These are phyloP conservation scores for Myriosclerotinia curreyana DNA, from an alignment of 2,329 filamentous ascomycete species.

Conservation along the genomic window DNA sequence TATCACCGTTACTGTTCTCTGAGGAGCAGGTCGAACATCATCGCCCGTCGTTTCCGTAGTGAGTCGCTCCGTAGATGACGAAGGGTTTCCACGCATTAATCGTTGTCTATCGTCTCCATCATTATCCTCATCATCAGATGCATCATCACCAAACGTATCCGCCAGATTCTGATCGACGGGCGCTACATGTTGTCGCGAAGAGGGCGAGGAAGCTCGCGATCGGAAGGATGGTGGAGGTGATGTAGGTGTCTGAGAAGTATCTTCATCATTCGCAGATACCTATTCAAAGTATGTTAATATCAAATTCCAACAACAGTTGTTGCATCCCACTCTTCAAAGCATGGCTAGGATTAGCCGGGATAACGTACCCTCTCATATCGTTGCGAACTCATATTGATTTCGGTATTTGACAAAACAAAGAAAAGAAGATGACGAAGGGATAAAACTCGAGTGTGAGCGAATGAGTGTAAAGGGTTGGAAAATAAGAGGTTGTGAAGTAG, in stretches of 20 bases:
- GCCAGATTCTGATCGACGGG: conserved; percentile 75
- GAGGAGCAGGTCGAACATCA: conserved; percentile 29
- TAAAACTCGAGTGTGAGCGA: conserved; percentile 27
- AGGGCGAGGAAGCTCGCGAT: conserved; percentile 72
- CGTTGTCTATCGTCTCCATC: conserved; percentile 80
- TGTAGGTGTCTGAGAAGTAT: conserved; percentile 41
- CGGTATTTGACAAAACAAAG: conserved; percentile 28
- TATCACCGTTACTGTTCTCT: conserved; percentile 34
- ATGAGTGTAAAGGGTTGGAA: conserved; percentile 24
- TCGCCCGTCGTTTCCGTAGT: conserved; percentile 33
- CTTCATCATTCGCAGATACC: conserved; percentile 59
- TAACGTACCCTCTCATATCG: conserved; percentile 56
- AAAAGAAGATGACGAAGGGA: conserved; percentile 26
- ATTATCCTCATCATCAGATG: conserved; percentile 69
- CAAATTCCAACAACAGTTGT: conserved; percentile 18
- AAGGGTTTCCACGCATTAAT: conserved; percentile 66
- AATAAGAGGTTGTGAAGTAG: conserved; percentile 24
- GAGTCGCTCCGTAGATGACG: conserved; percentile 29
- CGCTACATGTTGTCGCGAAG: conserved; percentile 44
- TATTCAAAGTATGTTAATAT: conserved; percentile 38
- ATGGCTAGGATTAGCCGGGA: conserved; percentile 28
- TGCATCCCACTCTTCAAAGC: conserved; percentile 14
- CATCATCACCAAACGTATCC: conserved; percentile 86
- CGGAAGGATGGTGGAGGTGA: conserved; percentile 82
- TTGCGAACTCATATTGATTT: conserved; percentile 38